Base-by-base conservation (phyloP, 257 asterid species). In the Cinchona pubescens region DNA sequence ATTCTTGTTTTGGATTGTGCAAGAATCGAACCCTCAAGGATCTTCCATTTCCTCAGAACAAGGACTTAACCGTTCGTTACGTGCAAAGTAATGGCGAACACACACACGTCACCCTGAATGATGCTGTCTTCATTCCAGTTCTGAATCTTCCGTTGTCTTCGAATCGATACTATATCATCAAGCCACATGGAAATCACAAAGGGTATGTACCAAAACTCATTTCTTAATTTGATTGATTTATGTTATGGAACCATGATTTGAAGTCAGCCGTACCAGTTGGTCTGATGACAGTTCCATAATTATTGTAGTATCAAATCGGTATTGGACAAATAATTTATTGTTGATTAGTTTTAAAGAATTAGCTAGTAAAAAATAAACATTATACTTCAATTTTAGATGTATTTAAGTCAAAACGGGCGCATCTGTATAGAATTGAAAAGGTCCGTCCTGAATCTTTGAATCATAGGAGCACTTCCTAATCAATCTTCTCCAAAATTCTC, bases 31-130 rank as follows among this genome's bases (percentile, higher is more conserved):
- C 64, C 37, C 81, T 91, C 2, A 16, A 60, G 8, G 73, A 79
- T 5, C 61, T 89, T 16, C 93, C 92, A 16, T 84, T 91, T 77
- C 97, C 96, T 69, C 97, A 88, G 73, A 80, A 86, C 87, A 89
- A 88, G 74, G 81, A 82, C 70, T 67, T 88, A 64, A 73, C 72
- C 1, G 76, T 88, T 30, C 53, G 7, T 12, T 86, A 81, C 16
- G 14, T 18, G 27, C 35, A n/a, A n/a, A n/a, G n/a, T n/a, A n/a
- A n/a, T n/a, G n/a, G n/a, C n/a, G n/a, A n/a, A n/a, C n/a, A n/a
- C n/a, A n/a, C n/a, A n/a, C 0, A 11, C n/a, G 71, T 72, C 49
- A 71, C 69, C 6, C 3, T 7, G 7, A 21, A 89, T 25, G 76
- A 79, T 0, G 80, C 82, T 55, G 67, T 81, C 79, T 71, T 88